Base-by-base conservation (phyloP, 2,329 filamentous ascomycete genomes). In the Aureobasidium sp. region DNA sequence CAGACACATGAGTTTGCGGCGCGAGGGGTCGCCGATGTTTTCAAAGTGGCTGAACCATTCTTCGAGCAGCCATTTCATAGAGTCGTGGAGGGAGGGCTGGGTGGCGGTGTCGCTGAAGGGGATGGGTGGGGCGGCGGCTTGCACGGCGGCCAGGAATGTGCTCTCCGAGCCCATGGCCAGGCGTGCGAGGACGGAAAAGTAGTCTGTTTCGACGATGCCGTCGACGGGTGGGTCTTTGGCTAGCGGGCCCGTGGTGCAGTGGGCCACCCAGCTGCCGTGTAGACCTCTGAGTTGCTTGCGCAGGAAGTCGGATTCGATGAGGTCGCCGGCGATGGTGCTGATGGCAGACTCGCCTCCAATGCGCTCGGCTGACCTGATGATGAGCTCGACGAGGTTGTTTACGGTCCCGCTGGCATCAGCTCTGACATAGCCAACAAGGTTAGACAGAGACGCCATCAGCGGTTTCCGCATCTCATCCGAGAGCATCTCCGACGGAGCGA, bases 201-300 rank as follows among this genome's bases (percentile, higher is more conserved):
- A 96, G 69, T 96, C 89, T 0, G 88, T 88, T 69, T 96, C 85
- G 0, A 89, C 86, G 11, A 91, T 81, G 13, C 85, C 84, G 66
- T 87, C 87, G 35, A 96, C 82, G 31, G 84, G 82, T 42, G 85
- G 82, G 21, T 83, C 79, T 65, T 82, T 88, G 27, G 82, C 81
- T 68, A 89, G 88, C 0, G 93, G 92, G 0, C 94, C 93, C 0
- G 88, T 89, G 0, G 88, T 90, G 70, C 95, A 86, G 67, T 89
- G 86, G 2, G 89, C 86, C 68, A 88, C 82, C 80, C 84, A 76
- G 49, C 69, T 70, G 11, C 71, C 73, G 19, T 73, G 73, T 0
- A 81, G 69, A 11, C 75, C 76, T 38, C 74, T 67, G 6, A 80
- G 64, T 0, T 79, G 81, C 21, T 80, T 79, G 0, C 81, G 82